Base-by-base conservation (phyloP, 768 basidiomycete genomes). In the Leccinum arenicola region DNA sequence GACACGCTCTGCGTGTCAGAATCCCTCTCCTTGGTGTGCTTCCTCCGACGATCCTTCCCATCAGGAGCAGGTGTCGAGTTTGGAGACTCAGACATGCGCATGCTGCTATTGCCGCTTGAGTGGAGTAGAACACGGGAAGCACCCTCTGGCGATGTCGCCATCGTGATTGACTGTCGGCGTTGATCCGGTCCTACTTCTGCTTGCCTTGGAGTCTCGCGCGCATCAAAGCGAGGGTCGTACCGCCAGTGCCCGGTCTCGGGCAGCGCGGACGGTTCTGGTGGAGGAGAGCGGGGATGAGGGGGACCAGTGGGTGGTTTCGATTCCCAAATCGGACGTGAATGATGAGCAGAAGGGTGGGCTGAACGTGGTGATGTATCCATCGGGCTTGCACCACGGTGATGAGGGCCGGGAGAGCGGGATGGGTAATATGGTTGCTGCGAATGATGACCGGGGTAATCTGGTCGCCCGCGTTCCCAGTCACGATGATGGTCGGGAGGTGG, bases 331-430 rank as follows among this genome's bases (percentile, higher is more conserved):
- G 80, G 68, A 15, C 77, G 68, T 0, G 73, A 19, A 23, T 69
- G 68, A 3, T 64, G 71, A 4, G 75, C 66, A 33, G 56, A 17
- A 17, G 81, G 82, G 50, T 80, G 81, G 4, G 75, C 71, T 1
- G 79, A 78, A 21, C 86, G 81, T 3, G 88, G 87, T 1, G 88
- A 89, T 0, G 81, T 78, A 49, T 85, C 82, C 54, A 83, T 78
- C 29, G 87, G 85, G 58, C 82, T 86, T 40, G 66, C 71, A 8
- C 64, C 73, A 57, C 73, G 78, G 56, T 74, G 78, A 48, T 74
- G 76, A 31, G 75, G 69, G 27, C 70, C 75, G 31, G 75, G 75
- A 8, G 76, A 73, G 27, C 78, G 77, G 0, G 72, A 64, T 0
- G 66, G 54, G 25, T 75, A 75, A 52, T 73, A 73, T 4, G 69